Conservation (phyloP, 306 rosid genomes). For the Vigna angularis region DNA sequence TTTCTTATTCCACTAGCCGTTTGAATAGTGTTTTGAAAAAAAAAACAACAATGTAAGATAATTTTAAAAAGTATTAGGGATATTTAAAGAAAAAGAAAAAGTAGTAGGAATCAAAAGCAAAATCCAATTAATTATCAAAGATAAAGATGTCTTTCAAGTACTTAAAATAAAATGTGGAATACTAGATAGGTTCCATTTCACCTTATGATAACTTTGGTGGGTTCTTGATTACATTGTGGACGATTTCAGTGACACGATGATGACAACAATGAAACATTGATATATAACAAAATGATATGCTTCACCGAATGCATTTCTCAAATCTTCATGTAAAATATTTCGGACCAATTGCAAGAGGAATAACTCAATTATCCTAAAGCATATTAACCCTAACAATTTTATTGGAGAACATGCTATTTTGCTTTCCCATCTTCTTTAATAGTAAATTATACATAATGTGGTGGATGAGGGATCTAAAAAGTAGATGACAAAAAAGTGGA, state of each 20-base stretch:
- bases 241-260: not conserved
- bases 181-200: not conserved
- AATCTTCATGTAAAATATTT: not conserved
- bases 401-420: constrained; percentile 21
- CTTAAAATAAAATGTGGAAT: too few relatives aligned
- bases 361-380: not conserved
- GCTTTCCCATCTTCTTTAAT: constrained; percentile 3
- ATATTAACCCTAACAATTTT: not conserved
- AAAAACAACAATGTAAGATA: too few relatives aligned
- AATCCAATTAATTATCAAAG: too few relatives aligned
- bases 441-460: constrained; percentile 5
- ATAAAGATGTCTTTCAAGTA: too few relatives aligned
- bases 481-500: constrained; percentile 37
- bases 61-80: too few relatives aligned
- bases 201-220: not conserved
- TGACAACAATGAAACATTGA: not conserved
- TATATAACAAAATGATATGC: not conserved
- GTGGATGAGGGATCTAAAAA: not conserved
- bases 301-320: not conserved
- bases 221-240: not conserved
- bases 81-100: too few relatives aligned
- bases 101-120: too few relatives aligned
- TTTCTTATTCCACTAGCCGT: too few relatives aligned
- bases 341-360: not conserved
- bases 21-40: too few relatives aligned